phyloP scores from a whole-genome alignment of 1,284 basidiomycete genomes.

The Cutaneotrichosporon arboriforme region DNA sequence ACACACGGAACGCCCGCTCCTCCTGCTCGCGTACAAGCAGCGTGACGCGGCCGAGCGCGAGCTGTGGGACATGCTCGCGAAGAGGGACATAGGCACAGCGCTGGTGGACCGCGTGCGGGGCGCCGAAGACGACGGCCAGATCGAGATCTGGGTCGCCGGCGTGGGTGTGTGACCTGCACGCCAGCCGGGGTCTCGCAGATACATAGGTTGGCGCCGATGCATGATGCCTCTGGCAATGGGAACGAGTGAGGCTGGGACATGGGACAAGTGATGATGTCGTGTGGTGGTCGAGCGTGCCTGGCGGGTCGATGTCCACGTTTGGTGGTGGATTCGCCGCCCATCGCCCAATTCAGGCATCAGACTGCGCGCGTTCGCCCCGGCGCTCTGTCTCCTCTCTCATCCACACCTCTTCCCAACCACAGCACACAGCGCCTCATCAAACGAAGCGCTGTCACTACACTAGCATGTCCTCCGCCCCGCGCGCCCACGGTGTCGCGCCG shows the following conservation, averaged over 20 bases:
- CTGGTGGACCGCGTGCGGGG: slow-evolving; percentile 57
- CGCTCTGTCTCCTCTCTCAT: background rate
- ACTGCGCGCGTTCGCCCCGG: too few species aligned
- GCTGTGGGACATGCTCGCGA: slow-evolving; percentile 60
- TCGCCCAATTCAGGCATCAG: background rate
- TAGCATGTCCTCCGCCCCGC: slow-evolving; percentile 26
- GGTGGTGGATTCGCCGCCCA: slow-evolving; percentile 7
- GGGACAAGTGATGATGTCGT: too few species aligned
- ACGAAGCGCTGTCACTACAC: too few species aligned
- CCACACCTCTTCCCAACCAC: background rate
- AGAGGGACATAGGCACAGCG: slow-evolving; percentile 35
- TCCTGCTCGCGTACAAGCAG: slow-evolving; percentile 76
- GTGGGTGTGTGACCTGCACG: background rate
- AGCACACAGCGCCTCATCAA: too few species aligned
- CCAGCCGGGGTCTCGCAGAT: too few species aligned
- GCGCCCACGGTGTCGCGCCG: slow-evolving; percentile 12
- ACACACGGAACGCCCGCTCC: slow-evolving; percentile 9
- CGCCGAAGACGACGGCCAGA: slow-evolving; percentile 49
- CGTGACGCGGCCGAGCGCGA: slow-evolving; percentile 65
- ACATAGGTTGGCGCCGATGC: background rate
- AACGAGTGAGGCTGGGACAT: too few species aligned
- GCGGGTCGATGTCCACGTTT: too few species aligned
- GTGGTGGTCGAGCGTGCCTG: too few species aligned
- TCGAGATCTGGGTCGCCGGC: slow-evolving; percentile 65
- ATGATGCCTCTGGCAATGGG: background rate